Evolutionary conservation across 1,284 basidiomycete species (phyloP), one percentile per base, ranked within the genome.

Genomic region (Cryptococcus sp.): DNA sequence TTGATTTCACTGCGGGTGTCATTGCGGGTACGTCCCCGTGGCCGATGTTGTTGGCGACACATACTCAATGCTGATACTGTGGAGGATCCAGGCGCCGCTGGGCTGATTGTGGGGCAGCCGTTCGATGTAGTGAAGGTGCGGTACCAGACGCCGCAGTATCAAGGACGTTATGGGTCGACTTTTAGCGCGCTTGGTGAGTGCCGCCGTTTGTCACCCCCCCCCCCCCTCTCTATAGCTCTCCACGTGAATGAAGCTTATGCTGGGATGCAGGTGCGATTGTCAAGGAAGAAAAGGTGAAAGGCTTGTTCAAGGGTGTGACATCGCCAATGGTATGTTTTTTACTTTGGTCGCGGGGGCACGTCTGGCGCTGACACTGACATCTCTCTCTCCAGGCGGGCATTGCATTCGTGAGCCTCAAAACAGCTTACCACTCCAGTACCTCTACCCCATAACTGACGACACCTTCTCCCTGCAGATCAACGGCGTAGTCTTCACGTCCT

Each of bases 111-210:
- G 4, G 76, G 76, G n/a, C 76, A 78, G 57, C 76, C 76, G 1
- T 71, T 78, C 50, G 76, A 78, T 53, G 74, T 73, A 39, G 72
- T 78, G 55, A 78, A 78, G 53, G 75, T 76, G 28, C 62, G 76
- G 16, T 77, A 73, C 52, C 76, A 78, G 56, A 73, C 75, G 0
- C 71, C 73, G 1, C 63, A 71, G 48, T 78, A 61, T 62, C 61
- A 59, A 6, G 71, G 73, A 12, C 51, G 65, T 18, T 78, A 78
- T 61, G 57, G 49, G 5, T 72, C 70, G 11, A 73, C 72, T 11
- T 64, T 65, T 24, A 63, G 69, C 11, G 75, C 76, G 37, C 59
- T 78, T n/a, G 58, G 74, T 74, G 53, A 59, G 73, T 69, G 24
- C 45, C n/a, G n/a, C n/a, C n/a, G n/a, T n/a, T n/a, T n/a, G n/a